These are phyloP conservation scores for Artemisia tridentata DNA, from an alignment of 129 eudicot genomes.

Conservation along the genomic window DNA sequence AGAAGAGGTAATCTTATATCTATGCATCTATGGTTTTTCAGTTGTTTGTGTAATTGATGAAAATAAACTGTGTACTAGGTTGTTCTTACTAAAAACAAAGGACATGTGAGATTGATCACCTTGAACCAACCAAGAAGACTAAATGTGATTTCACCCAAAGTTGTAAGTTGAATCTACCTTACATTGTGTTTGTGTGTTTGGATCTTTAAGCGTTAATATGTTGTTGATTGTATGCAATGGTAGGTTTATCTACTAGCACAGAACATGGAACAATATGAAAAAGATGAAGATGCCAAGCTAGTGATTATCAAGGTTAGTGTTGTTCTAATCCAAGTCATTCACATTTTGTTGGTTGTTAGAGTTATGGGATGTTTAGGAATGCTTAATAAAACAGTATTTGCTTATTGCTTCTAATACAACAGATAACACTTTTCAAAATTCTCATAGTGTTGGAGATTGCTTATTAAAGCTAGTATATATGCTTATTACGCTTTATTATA, in stretches of 20 bases:
- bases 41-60: slow-evolving; percentile 2
- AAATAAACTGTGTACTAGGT: slow-evolving; percentile 45
- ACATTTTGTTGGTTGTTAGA: not conserved
- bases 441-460: too few relatives aligned
- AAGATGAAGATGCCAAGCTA: slow-evolving; percentile 70
- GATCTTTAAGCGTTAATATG: not conserved
- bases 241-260: slow-evolving; percentile 79
- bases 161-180: slow-evolving; percentile 44
- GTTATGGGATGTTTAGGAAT: too few relatives aligned
- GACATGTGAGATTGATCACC: slow-evolving; percentile 72
- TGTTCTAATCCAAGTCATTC: not conserved
- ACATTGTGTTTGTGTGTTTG: slow-evolving; percentile 1
- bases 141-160: slow-evolving; percentile 67
- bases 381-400: too few relatives aligned
- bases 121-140: slow-evolving; percentile 85
- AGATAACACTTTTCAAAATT: too few relatives aligned
- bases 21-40: not conserved
- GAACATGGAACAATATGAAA: slow-evolving; percentile 80
- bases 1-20: slow-evolving; percentile 51
- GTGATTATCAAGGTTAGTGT: slow-evolving; percentile 73
- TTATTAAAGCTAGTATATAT: too few relatives aligned
- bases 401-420: too few relatives aligned
- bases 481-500: too few relatives aligned
- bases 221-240: not conserved
- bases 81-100: slow-evolving; percentile 66